Evolutionary conservation across 1,284 basidiomycete genomes (phyloP).

Genomic region (Leucoagaricus sp.): DNA sequence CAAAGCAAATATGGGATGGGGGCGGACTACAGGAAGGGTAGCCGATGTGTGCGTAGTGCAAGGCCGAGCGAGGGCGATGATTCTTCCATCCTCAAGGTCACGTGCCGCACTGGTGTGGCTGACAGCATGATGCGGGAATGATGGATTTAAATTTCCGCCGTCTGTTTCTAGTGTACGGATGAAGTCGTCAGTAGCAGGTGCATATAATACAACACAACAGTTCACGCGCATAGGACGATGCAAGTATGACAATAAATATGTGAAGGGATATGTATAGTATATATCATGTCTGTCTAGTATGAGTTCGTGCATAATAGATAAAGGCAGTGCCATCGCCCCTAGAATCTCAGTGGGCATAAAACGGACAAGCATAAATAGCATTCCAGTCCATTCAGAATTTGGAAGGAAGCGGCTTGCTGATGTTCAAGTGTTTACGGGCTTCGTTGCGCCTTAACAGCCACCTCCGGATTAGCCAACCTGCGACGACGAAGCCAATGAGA

Average conservation of each 20-base stretch:
- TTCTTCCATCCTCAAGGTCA: conserved; percentile 1
- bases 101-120: conserved; percentile 7
- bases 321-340: not conserved
- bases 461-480: conserved; percentile 52
- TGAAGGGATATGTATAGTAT: too few relatives aligned
- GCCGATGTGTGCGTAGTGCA: conserved; percentile 5
- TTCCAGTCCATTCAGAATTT: not conserved
- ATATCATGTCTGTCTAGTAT: too few relatives aligned
- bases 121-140: not conserved
- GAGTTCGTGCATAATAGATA: not conserved
- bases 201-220: too few relatives aligned
- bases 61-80: conserved; percentile 1
- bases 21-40: not conserved
- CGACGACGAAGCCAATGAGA: conserved; percentile 40
- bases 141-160: not conserved
- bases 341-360: not conserved
- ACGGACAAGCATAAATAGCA: not conserved
- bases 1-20: not conserved
- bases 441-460: conserved; percentile 40
- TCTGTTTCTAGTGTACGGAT: not conserved
- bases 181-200: too few relatives aligned
- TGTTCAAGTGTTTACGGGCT: conserved; percentile 24
- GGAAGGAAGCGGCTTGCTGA: conserved; percentile 18
- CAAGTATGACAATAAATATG: too few relatives aligned
- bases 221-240: too few relatives aligned